Base-by-base conservation (phyloP, 768 basidiomycete species). In the Tylopilus intermedius region DNA sequence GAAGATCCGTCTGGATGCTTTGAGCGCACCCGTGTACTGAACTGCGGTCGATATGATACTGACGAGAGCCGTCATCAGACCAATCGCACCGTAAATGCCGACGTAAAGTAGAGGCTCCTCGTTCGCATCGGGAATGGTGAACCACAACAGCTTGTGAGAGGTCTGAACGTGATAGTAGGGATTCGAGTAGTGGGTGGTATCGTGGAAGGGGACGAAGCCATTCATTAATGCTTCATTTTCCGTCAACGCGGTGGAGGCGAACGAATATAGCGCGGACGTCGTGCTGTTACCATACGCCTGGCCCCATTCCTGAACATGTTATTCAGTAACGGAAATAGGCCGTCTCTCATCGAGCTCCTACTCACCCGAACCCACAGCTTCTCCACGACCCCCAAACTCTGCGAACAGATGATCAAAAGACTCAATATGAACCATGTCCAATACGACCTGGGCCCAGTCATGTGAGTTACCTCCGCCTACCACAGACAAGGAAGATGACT, bases 51-150 rank as follows among this genome's bases (percentile, higher is more conserved):
- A 75, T 8, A 71, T 44, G 5, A 84, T 69, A 43, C 71, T 75
- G 27, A 80, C 68, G 5, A 81, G 18, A 0, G 78, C 81, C 33
- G 74, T 74, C 13, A 62, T 61, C 6, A 85, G 53, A 1, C 83
- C 81, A 54, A 90, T 83, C 0, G 73, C 73, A 0, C 82, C 82
- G 58, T 86, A 89, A 21, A 88, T 65, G 0, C 77, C 78, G 40
- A 90, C 76, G 55, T 88, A 90, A 70, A 87, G 89, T 58, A 88
- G 62, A 0, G 88, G 88, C 37, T 83, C 77, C 18, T 79, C 73
- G 13, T 76, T 66, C 0, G 82, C 85, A 32, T 71, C 72, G 0
- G 84, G 84, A 63, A 70, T 27, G 1, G 62, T 47, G 62, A 63
- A 51, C 68, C 55, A 48, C 15, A 56, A 29, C 1, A 52, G 0